These are phyloP conservation scores for Exophiala xenobiotica DNA, from an alignment of 2,329 filamentous ascomycete genomes.

Conservation along the genomic window DNA sequence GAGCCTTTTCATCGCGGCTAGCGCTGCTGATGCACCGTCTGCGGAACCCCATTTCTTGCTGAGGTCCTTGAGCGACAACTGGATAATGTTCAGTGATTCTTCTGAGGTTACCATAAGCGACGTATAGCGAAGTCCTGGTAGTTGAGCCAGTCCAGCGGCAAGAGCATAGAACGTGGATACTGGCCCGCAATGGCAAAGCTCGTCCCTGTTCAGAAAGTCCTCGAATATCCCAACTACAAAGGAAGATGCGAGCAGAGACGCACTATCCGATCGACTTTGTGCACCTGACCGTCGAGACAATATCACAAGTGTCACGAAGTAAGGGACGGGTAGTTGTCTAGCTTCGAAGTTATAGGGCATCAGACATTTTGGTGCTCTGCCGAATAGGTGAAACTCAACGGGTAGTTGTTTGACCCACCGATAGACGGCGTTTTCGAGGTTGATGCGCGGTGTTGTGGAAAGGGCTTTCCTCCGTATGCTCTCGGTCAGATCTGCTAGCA, in stretches of 20 bases:
- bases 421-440: conserved; percentile 13
- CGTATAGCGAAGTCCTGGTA: conserved; percentile 2
- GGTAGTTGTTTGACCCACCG: conserved; percentile 26
- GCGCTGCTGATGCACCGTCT: conserved; percentile 3
- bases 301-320: conserved; percentile 22
- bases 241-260: conserved; percentile 42
- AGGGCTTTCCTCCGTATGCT: conserved; percentile 23
- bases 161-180: conserved; percentile 16
- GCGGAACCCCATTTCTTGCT: conserved; percentile 15
- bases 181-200: conserved; percentile 27
- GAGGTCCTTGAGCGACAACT: conserved; percentile 4
- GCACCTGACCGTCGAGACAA: conserved; percentile 36
- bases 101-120: neutral
- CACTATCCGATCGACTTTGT: conserved; percentile 37
- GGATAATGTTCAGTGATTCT: conserved; percentile 14
- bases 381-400: conserved; percentile 10
- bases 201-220: conserved; percentile 42
- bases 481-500: conserved; percentile 20
- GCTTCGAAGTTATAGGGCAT: conserved; percentile 15
- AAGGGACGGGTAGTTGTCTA: conserved; percentile 18
- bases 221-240: conserved; percentile 45
- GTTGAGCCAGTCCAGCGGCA: conserved; percentile 14
- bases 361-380: conserved; percentile 6
- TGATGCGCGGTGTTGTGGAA: neutral
- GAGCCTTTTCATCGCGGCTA: conserved; percentile 12